Base-by-base conservation (phyloP, 345 rosid species). In the Rhodomyrtus tomentosa region DNA sequence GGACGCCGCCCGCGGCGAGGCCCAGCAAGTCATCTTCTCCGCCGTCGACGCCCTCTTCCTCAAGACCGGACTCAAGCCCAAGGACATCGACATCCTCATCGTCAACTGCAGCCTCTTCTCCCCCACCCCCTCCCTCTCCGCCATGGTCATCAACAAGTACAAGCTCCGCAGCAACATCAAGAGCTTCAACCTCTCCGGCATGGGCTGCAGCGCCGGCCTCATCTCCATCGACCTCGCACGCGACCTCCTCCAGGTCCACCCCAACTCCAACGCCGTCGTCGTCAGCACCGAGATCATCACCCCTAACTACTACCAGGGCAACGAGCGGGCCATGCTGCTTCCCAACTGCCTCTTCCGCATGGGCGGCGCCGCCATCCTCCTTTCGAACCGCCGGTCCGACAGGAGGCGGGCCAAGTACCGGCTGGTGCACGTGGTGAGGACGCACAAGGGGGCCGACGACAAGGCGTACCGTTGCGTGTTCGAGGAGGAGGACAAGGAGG, bases 341-440 rank as follows among this genome's bases (percentile, higher is more conserved):
- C 95, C 96, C 7, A 95, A 95, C 55, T 95, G 98, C 51, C 93
- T 95, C 49, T 95, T 95, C 90, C 95, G 98, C 18, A 93, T 95
- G 96, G 98, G 98, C 0, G 90, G 93, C 0, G 96, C 95, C 0
- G 94, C 98, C 3, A 91, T 95, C 58, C 91, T 93, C 62, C 81
- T 95, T 54, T 92, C 98, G 4, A 95, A 93, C 92, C 91, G 94
- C 42, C 62, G 87, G 50, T 90, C 93, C 6, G 91, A 91, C 85
- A 42, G 92, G 58, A 82, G 92, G 86, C 87, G 94, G 58, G 96
- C 98, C 40, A 94, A 94, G 88, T 94, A 92, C 91, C 87, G 87
- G 51, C 88, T 94, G n/a, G 91, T 92, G 29, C 96, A 92, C 85
- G 93, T 94, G 0, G 96, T 94, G n/a, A 87, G 98, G 45, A 94